phyloP scores from a whole-genome alignment of 805 yeast genomes.

The Zygotorulaspora sp. region DNA sequence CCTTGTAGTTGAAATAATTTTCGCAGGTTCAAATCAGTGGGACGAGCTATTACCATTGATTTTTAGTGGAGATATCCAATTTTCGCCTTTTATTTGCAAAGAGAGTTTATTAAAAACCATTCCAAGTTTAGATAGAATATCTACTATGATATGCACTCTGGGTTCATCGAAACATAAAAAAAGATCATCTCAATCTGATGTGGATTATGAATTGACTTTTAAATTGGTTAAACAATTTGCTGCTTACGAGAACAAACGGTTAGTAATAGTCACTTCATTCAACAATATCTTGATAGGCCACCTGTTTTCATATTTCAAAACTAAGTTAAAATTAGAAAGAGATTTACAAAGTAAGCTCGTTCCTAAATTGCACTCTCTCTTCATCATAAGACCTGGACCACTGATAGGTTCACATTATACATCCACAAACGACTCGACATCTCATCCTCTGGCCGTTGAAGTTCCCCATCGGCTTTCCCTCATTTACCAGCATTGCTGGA shows the following conservation, averaged over 20 bases:
- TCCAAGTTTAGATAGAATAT: slow-evolving; percentile 13
- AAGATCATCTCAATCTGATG: slow-evolving; percentile 14
- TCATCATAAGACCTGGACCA: slow-evolving; percentile 30
- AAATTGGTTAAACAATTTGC: slow-evolving; percentile 15
- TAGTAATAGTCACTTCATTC: slow-evolving; percentile 25
- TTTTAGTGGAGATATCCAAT: slow-evolving; percentile 9
- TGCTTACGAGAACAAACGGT: slow-evolving; percentile 14
- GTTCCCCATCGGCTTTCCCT: slow-evolving; percentile 7
- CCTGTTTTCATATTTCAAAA: slow-evolving; percentile 20
- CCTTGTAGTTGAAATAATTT: slow-evolving; percentile 10
- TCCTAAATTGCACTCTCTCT: slow-evolving; percentile 13
- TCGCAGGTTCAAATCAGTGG: slow-evolving; percentile 17
- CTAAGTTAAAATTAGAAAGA: slow-evolving; percentile 21
- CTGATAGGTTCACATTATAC: slow-evolving; percentile 24
- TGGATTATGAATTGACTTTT: slow-evolving; percentile 22
- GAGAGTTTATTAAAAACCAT: neutral
- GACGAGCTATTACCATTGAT: slow-evolving; percentile 13
- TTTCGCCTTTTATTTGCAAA: neutral
- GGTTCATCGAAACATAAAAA: slow-evolving; percentile 17
- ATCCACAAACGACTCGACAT: slow-evolving; percentile 5
- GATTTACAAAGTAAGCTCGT: slow-evolving; percentile 12
- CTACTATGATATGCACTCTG: slow-evolving; percentile 19
- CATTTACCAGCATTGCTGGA: slow-evolving; percentile 14
- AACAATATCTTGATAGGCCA: slow-evolving; percentile 18
- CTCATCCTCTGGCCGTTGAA: slow-evolving; percentile 6